Evolutionary conservation across 257 asterid species (phyloP), one percentile per base, ranked within the genome.

Genomic region (Fraxinus excelsior): DNA sequence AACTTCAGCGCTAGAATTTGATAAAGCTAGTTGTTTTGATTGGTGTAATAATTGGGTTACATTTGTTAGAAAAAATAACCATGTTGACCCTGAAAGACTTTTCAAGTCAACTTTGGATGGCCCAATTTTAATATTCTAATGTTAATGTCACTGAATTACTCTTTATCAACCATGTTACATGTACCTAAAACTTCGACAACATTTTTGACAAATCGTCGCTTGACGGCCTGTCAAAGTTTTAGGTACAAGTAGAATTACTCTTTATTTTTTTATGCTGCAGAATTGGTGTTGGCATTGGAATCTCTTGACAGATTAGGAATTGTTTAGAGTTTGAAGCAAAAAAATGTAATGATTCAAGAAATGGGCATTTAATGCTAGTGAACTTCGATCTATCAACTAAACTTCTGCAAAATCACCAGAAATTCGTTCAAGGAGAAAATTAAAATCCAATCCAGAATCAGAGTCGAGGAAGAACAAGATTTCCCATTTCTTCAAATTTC

Each of bases 271-370:
- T 91, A 95, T 74, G 97, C 96, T 0, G 98, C 98, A 32, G 98
- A 95, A 79, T 71, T 95, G 84, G 96, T 90, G 40, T 66, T 93
- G 38, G 97, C 94, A 32, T 76, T 93, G 88, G 97, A 93, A 83
- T 86, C 91, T 87, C 87, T 95, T 29, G 97, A 95, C 77, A 85
- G 88, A 70, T 76, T 82, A 72, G 96, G 96, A 44, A 87, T 95
- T 35, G 99, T 91, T 19, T 93, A 84, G 97, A 85, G 97, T 86
- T 84, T 93, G 84, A 95, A 95, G 87, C 97, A 97, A 53, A 98
- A 95, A 26, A 95, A 91, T 56, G 97, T 93, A 77, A 91, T 90
- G 99, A 86, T 95, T 65, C 98, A 95, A 76, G 96, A 87, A 91
- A 72, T 80, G 97, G 12, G 42, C 42, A 37, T 37, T 1, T 37